Evolutionary conservation across 345 rosid genomes (phyloP).

Genomic region (Populus pruinosa): DNA sequence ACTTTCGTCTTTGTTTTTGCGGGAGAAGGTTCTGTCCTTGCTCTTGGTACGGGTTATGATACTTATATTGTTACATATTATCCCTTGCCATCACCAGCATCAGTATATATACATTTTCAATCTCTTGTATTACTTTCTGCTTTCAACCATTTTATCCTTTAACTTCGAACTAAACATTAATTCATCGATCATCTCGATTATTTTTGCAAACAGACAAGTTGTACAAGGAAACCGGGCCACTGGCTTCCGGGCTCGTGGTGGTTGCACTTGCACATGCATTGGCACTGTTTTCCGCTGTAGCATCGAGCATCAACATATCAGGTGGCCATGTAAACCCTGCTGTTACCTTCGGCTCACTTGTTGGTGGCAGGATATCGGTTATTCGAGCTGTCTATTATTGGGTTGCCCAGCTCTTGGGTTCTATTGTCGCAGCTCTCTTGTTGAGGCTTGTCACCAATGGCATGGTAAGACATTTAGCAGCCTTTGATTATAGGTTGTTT

Average conservation of each 20-base stretch:
- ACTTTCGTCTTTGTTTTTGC: no score
- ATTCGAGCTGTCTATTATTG: constrained; percentile 61
- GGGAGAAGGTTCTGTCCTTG: constrained; percentile 25
- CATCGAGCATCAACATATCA: constrained; percentile 58
- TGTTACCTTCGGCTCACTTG: constrained; percentile 58
- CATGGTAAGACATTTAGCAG: constrained; percentile 37
- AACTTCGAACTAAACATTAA: no score
- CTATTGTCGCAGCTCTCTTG: constrained; percentile 56
- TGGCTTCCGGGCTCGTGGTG: constrained; percentile 43
- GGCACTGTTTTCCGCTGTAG: constrained; percentile 52
- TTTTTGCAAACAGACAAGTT: constrained; percentile 40
- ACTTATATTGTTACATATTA: no score
- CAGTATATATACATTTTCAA: no score
- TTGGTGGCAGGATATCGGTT: constrained; percentile 63
- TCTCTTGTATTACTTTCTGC: no score
- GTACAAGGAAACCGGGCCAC: constrained; percentile 30
- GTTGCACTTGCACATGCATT: constrained; percentile 70
- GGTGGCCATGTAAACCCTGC: constrained; percentile 87
- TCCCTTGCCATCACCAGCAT: no score
- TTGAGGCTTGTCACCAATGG: constrained; percentile 61
- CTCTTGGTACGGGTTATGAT: constrained; percentile 38
- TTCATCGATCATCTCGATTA: not conserved
- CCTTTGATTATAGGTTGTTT: constrained; percentile 9
- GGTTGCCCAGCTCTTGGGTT: constrained; percentile 74
- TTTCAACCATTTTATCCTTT: no score